Evolutionary conservation across 345 rosid genomes (phyloP).

Genomic region (Salix arbutifolia): DNA sequence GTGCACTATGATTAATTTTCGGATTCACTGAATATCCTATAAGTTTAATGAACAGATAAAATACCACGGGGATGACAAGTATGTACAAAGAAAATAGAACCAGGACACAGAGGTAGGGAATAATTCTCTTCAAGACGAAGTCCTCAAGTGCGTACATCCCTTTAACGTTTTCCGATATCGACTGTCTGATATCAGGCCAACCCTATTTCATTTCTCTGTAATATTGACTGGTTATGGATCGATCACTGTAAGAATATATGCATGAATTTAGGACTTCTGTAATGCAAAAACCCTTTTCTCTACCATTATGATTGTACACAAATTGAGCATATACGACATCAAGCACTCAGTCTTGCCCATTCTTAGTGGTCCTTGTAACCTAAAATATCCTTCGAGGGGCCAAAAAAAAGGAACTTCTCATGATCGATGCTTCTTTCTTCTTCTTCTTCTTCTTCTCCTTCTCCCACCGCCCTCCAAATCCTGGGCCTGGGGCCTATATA

Average conservation of each 20-base stretch:
- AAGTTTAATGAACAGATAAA: rapidly evolving
- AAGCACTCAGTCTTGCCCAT: background rate
- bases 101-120: too few species aligned
- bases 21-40: rapidly evolving
- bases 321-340: background rate
- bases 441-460: background rate
- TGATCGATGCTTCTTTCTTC: background rate
- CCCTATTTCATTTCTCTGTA: background rate
- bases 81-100: too few species aligned
- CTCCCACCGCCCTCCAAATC: background rate
- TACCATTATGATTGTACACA: background rate
- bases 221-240: background rate
- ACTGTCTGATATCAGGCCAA: background rate
- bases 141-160: background rate
- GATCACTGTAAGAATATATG: background rate
- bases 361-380: background rate
- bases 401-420: background rate
- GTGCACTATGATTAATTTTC: rapidly evolving
- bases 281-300: background rate
- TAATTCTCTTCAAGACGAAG: too few species aligned
- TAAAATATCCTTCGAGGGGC: background rate
- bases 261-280: background rate
- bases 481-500: background rate
- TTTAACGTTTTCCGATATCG: background rate
- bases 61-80: rapidly evolving